These are phyloP conservation scores for Diplodia intermedia DNA, from an alignment of 2,329 filamentous ascomycete species.

Conservation along the genomic window DNA sequence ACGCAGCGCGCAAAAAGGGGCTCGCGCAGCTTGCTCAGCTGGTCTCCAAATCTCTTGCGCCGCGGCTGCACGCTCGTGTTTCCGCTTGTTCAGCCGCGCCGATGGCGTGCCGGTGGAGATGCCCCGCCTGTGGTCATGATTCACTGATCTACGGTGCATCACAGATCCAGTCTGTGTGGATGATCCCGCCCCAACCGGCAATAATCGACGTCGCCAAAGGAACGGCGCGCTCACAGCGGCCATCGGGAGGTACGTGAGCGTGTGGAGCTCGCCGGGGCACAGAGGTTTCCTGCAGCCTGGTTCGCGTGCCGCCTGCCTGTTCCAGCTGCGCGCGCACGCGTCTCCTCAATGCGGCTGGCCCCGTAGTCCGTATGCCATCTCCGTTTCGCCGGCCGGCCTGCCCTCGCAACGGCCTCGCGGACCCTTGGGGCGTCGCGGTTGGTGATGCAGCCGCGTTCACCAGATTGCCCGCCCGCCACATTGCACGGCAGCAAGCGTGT, in stretches of 20 bases:
- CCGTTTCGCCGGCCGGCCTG: constrained; percentile 6
- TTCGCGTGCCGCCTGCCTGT: constrained; percentile 3
- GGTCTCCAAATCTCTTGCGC: constrained; percentile 13
- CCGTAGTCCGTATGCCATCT: neutral
- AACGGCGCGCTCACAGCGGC: constrained; percentile 5
- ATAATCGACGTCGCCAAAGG: constrained; percentile 14
- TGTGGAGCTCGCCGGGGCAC: constrained; percentile 15
- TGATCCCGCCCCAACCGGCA: constrained; percentile 9
- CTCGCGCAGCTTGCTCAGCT: constrained; percentile 1
- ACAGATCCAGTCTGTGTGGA: constrained; percentile 12
- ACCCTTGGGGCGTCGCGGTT: neutral
- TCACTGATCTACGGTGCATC: constrained; percentile 28
- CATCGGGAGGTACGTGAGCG: constrained; percentile 19
- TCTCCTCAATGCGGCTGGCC: constrained; percentile 3
- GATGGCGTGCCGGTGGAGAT: neutral
- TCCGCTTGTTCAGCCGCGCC: neutral
- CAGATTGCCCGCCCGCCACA: constrained; percentile 6
- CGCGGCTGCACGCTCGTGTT: neutral
- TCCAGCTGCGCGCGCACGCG: neutral
- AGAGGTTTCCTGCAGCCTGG: constrained; percentile 10
- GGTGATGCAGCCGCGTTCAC: neutral
- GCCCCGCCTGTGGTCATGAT: constrained; percentile 2
- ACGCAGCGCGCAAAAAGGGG: constrained; percentile 3
- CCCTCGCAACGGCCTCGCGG: neutral
- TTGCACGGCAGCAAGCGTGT: neutral